Percentiles rank a stretch among this genome's conserved stretches.
phyloP scores from a whole-genome alignment of 2,329 filamentous ascomycete genomes.

The Verticillium nonalfalfae region DNA sequence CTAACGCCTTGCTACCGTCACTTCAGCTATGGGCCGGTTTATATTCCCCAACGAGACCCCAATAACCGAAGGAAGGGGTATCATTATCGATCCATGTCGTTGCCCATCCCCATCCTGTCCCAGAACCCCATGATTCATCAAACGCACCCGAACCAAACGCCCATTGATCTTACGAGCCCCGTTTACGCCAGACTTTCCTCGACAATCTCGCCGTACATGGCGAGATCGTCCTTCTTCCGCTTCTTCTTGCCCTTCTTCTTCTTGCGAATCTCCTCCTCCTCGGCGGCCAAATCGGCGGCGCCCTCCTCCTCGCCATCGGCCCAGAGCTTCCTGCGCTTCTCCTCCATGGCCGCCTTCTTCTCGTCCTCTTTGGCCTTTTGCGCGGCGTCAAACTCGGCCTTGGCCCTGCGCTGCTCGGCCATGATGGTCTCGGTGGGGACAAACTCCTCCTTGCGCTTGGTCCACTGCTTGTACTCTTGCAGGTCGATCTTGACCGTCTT shows the following conservation, averaged over 20 bases:
- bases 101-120: not conserved
- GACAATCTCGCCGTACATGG: constrained; percentile 13
- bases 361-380: constrained; percentile 36
- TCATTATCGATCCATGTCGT: not conserved
- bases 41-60: not conserved
- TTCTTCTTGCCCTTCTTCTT: constrained; percentile 24
- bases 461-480: constrained; percentile 52
- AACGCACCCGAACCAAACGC: not conserved
- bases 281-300: constrained; percentile 4
- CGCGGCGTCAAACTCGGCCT: constrained; percentile 38
- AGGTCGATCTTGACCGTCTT: constrained; percentile 53
- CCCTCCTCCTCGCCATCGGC: constrained; percentile 25
- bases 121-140: not conserved
- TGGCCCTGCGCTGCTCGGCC: constrained; percentile 43
- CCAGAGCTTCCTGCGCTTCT: constrained; percentile 43
- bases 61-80: not conserved
- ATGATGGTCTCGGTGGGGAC: constrained; percentile 49
- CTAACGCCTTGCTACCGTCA: not conserved
- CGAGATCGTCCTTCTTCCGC: constrained; percentile 24
- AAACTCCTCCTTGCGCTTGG: constrained; percentile 38
- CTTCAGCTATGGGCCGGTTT: not conserved
- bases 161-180: too few relatives aligned
- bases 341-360: constrained; percentile 38
- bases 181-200: constrained; percentile 1
- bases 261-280: constrained; percentile 13